Percentiles rank a stretch among this genome's conserved stretches.
These are phyloP conservation scores for Thermochaetoides dissita DNA, from an alignment of 2,329 filamentous ascomycete genomes.

Conservation along the genomic window DNA sequence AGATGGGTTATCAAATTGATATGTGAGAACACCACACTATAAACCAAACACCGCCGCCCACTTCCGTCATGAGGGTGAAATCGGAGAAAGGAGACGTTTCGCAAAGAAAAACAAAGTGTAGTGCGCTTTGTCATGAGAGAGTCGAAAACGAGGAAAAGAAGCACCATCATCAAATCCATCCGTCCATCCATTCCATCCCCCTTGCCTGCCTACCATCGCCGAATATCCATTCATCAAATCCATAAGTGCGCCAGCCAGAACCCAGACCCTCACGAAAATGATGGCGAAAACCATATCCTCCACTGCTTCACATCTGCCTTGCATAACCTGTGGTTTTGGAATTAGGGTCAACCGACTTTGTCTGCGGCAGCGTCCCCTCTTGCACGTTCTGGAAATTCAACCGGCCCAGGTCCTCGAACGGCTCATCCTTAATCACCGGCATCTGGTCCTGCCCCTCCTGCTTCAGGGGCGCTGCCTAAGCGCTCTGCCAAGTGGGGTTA, in stretches of 20 bases:
- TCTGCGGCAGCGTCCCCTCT: neutral
- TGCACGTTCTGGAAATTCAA: neutral
- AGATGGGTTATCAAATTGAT: no score
- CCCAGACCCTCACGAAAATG: neutral
- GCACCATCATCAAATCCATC: neutral
- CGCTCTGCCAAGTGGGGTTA: slow-evolving; percentile 9
- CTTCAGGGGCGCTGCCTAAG: slow-evolving; percentile 4
- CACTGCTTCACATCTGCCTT: no score
- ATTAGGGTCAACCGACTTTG: no score
- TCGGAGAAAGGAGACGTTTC: no score
- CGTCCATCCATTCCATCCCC: neutral
- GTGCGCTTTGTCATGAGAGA: no score
- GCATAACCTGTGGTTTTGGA: no score
- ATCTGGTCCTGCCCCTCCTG: neutral
- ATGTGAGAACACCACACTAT: no score
- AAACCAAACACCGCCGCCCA: no score
- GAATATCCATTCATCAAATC: neutral
- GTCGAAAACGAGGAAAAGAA: no score
- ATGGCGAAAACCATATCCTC: no score
- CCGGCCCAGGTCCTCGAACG: no score
- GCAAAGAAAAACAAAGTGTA: neutral
- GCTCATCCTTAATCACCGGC: neutral
- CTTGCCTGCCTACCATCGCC: neutral
- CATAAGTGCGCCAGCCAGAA: neutral
- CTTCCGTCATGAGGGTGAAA: no score